phyloP scores from a whole-genome alignment of 768 basidiomycete genomes.

The Calocera cornea region DNA sequence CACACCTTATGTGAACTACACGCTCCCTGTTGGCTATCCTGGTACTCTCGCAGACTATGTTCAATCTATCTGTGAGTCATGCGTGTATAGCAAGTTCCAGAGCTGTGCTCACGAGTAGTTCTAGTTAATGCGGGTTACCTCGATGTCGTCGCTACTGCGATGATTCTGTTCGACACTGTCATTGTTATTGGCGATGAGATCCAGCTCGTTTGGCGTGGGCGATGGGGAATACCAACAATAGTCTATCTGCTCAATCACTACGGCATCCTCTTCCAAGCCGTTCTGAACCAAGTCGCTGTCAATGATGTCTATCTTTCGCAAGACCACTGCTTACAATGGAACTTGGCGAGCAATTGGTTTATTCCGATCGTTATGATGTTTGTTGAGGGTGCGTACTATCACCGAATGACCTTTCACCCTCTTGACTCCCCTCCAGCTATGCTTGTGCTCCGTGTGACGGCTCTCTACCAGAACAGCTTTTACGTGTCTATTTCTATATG shows the following conservation, averaged over 20 bases:
- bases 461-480: neutral
- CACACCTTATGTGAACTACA: neutral
- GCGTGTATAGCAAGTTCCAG: no score
- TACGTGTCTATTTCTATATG: neutral
- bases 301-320: neutral
- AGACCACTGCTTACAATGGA: neutral
- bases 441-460: neutral
- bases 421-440: neutral
- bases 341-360: neutral
- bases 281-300: neutral
- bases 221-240: neutral
- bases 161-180: neutral
- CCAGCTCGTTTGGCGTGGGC: neutral
- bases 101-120: neutral
- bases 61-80: neutral
- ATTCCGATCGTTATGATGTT: neutral
- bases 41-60: neutral
- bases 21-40: neutral
- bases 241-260: neutral
- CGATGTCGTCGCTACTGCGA: neutral
- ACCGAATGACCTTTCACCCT: neutral
- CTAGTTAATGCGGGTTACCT: neutral
- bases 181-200: neutral
- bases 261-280: neutral
- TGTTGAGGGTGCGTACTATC: neutral